Conservation (phyloP, 495 filamentous ascomycete genomes). For the Penicillium goetzii region DNA sequence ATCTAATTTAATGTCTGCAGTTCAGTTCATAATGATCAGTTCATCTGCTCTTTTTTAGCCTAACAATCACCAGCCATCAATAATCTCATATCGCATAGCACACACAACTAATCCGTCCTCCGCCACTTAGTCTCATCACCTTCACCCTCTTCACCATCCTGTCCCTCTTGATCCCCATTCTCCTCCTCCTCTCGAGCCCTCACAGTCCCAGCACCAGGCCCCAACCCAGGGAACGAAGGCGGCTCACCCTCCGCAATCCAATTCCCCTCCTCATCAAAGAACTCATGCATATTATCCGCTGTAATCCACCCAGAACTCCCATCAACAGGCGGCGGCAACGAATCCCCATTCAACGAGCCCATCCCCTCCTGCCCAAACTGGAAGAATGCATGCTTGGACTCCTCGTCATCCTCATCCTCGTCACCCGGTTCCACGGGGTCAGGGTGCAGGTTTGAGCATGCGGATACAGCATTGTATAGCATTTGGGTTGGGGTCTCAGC, state of each 20-base stretch:
- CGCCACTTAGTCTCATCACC: slow-evolving; percentile 62
- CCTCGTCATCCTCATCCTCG: slow-evolving; percentile 53
- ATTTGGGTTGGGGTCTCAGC: slow-evolving; percentile 49
- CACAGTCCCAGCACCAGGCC: slow-evolving; percentile 61
- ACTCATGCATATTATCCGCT: slow-evolving; percentile 89
- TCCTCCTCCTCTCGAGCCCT: slow-evolving; percentile 48
- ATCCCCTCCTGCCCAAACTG: slow-evolving; percentile 29
- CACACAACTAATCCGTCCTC: slow-evolving; percentile 53
- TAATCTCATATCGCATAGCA: neutral
- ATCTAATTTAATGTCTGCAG: neutral
- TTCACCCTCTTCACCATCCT: slow-evolving; percentile 26
- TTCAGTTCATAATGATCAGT: neutral
- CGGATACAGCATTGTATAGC: slow-evolving; percentile 79
- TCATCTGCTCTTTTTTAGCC: neutral
- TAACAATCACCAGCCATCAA: neutral
- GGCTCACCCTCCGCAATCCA: slow-evolving; percentile 53
- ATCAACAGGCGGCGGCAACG: slow-evolving; percentile 72
- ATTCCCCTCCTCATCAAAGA: slow-evolving; percentile 67
- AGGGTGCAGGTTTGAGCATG: slow-evolving; percentile 88
- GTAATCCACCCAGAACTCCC: slow-evolving; percentile 96
- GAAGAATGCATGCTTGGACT: slow-evolving; percentile 39
- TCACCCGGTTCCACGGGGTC: slow-evolving; percentile 60
- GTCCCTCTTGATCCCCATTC: slow-evolving; percentile 40
- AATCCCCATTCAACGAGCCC: slow-evolving; percentile 49
- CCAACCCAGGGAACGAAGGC: slow-evolving; percentile 44